Evolutionary conservation across 352 stramenopile species (phyloP), one percentile per base, ranked within the genome.

Genomic region (Phytophthora aleatoria): DNA sequence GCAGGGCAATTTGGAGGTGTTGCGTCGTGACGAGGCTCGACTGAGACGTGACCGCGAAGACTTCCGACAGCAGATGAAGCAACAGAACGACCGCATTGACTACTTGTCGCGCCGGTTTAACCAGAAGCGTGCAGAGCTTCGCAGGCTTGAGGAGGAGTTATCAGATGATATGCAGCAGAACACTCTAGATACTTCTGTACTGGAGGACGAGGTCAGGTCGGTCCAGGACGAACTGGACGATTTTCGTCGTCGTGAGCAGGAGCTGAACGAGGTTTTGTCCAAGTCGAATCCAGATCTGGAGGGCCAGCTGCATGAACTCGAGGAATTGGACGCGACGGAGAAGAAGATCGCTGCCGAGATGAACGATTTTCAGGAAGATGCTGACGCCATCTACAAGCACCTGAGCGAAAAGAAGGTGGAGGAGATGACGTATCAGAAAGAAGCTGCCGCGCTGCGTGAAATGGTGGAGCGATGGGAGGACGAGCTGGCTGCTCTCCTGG

Each of bases 401-500:
- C 49, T 95, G 30, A 89, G 82, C 28, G 79, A 90, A 50, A 83
- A 79, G 60, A 92, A 92, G 56, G 77, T 86, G 11, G 67, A 88
- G 27, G 78, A 91, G 41, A 74, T 91, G 45, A 85, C 79, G n/a
- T 83, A 68, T 24, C 80, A 91, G 55, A 73, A 75, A 27, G 79
- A 92, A 38, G 74, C 69, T 3, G 60, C 49, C 2, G 62, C 66
- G 7, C 60, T 85, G 8, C 70, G 67, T 28, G 79, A 90, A 11
- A 79, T 81, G 61, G 73, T 89, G 5, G 59, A 64, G 41, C 73
- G 82, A 9, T 89, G 73, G 76, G 67, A 86, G 55, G 71, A 83
- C 3, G 61, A 87, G 41, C 54, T 90, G 16, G 71, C 68, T 38
- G 66, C 69, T 30, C 72, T 90, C 27, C 67, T 73, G 31, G 71